Evolutionary conservation across 129 eudicot species (phyloP).

Genomic region (Centrapalus pauciflorus): DNA sequence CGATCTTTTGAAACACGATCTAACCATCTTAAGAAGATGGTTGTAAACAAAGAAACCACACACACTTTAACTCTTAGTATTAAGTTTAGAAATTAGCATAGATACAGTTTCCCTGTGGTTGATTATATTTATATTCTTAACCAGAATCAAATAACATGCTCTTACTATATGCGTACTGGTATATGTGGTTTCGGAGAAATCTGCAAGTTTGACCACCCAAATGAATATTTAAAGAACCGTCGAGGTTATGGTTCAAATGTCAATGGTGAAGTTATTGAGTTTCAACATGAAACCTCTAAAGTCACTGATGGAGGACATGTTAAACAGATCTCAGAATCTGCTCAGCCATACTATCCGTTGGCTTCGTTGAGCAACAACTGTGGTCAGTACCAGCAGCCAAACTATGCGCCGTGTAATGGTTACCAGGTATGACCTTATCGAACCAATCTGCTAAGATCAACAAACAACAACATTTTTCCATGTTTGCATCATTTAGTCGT

Average conservation of each 20-base stretch:
- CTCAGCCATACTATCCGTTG: constrained; percentile 16
- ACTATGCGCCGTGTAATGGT: constrained; percentile 19
- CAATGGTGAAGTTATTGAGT: background rate
- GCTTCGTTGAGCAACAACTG: too few relatives aligned
- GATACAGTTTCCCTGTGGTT: background rate
- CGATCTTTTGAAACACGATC: background rate
- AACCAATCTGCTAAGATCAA: too few relatives aligned
- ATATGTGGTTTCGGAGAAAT: constrained; percentile 38
- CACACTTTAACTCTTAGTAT: background rate
- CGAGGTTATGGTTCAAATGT: background rate
- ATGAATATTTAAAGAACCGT: constrained; percentile 10
- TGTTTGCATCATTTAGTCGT: too few relatives aligned
- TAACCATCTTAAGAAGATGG: too few relatives aligned
- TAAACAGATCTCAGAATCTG: constrained; percentile 8
- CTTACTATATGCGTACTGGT: constrained; percentile 48
- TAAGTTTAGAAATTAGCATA: background rate
- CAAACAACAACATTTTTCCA: too few relatives aligned
- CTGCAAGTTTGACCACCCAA: constrained; percentile 56
- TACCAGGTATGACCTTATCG: constrained; percentile 39
- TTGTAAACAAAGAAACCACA: too few relatives aligned
- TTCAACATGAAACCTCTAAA: background rate
- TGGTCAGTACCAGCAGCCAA: background rate
- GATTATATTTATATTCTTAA: background rate
- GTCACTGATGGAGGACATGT: constrained; percentile 8
- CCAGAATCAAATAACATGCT: constrained; percentile 46